Base-by-base conservation (phyloP, 106 monocot genomes). In the Acorus calamus region DNA sequence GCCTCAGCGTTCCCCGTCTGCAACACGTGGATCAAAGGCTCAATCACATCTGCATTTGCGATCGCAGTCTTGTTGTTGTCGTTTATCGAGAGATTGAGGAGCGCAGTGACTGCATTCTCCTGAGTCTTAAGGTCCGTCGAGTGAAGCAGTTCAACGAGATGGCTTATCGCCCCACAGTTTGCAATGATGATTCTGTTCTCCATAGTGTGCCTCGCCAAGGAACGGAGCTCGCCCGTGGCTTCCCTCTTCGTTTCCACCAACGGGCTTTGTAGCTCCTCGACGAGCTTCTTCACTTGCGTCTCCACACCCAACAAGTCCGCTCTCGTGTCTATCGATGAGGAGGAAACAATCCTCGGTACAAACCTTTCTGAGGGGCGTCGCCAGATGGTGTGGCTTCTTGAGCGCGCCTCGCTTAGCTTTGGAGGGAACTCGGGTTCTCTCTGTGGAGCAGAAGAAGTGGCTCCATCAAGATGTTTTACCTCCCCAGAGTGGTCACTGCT, bases 31-130 rank as follows among this genome's bases (percentile, higher is more conserved):
- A 91, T 91, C 46, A 96, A 83, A 57, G 91, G 91, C 44, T 96
- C 85, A 6, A 96, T 83, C 11, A 82, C 81, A 56, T 79, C 90
- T 4, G 91, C 96, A 76, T 79, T 87, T 1, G 74, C 91, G 57
- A 96, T 96, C 8, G 76, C 78, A 11, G 66, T 66, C 65, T 91
- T 91, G 60, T 96, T 96, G 64, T 96, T 96, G 73, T 91, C 87
- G 62, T 96, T 83, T n/a, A 96, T 80, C 46, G 96, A 96, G 53
- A 96, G 73, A 66, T 96, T 96, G 49, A 91, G 59, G 44, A 96
- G 78, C 0, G 85, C 80, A 45, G 96, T 96, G 46, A 96, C 96
- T 14, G 96, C 91, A 74, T 87, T 76, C 69, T 87, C 96, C 65
- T 96, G 96, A 3, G 66, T 85, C 60, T 77, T 75, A 9, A 14